These are phyloP conservation scores for Candida pseudofarinosa DNA, from an alignment of 805 yeast genomes.

Conservation along the genomic window DNA sequence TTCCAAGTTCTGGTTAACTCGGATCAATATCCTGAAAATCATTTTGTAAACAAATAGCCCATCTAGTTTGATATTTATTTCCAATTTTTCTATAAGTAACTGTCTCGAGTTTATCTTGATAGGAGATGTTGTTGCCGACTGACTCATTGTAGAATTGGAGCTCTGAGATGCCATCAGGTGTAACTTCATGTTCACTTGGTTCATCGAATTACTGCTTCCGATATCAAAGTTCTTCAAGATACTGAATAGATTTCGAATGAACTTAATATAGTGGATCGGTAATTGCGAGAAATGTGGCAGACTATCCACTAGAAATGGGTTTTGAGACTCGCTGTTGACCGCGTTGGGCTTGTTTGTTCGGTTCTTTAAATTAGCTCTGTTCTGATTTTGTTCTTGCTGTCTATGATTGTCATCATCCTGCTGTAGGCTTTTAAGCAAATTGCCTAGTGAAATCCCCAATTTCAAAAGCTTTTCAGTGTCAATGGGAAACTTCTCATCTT, in stretches of 20 bases:
- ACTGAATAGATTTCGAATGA: conserved; percentile 27
- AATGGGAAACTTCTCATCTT: conserved; percentile 25
- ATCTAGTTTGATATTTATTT: conserved; percentile 39
- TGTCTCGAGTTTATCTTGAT: conserved; percentile 38
- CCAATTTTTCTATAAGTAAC: conserved; percentile 40
- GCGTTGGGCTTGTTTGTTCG: conserved; percentile 11
- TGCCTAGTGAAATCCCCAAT: conserved; percentile 40
- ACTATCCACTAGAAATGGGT: conserved; percentile 8
- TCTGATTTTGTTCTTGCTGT: conserved; percentile 22
- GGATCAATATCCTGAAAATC: conserved; percentile 25
- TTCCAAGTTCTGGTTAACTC: conserved; percentile 23
- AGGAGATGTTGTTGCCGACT: conserved; percentile 26
- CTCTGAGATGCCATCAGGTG: conserved; percentile 9
- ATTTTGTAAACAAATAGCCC: conserved; percentile 35
- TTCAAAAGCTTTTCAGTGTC: conserved; percentile 35
- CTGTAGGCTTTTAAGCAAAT: conserved; percentile 32
- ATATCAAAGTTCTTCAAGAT: conserved; percentile 40
- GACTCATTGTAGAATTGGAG: conserved; percentile 9
- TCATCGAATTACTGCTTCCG: conserved; percentile 15
- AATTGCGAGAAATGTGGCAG: conserved; percentile 7
- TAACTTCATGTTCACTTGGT: not conserved
- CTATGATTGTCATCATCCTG: conserved; percentile 28
- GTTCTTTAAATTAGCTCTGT: conserved; percentile 10
- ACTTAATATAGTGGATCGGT: conserved; percentile 29
- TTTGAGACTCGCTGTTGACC: conserved; percentile 1